Evolutionary conservation across 1,284 basidiomycete genomes (phyloP).

Genomic region (Pseudozyma sp.): DNA sequence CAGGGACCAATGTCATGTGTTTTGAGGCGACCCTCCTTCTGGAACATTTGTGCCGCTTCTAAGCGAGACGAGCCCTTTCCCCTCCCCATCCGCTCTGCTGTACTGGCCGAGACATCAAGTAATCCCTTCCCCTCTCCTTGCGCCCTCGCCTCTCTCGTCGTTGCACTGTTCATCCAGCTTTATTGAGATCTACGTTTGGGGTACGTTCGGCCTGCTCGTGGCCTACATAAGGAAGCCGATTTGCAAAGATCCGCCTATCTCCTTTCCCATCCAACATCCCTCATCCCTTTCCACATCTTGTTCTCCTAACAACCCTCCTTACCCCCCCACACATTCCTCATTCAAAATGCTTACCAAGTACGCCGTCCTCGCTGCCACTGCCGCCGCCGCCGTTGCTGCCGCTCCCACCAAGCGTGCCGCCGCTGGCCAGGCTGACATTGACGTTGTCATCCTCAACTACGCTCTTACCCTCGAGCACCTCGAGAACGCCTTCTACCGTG

Average conservation of each 20-base stretch:
- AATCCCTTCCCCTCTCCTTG: neutral
- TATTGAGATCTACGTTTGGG: neutral
- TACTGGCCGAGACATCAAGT: conserved; percentile 18
- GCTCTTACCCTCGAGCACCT: conserved; percentile 79
- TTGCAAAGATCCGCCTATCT: neutral
- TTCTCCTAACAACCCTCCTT: neutral
- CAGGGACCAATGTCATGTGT: conserved; percentile 37
- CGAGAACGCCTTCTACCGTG: conserved; percentile 75
- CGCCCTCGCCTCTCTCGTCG: neutral
- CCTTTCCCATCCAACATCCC: conserved; percentile 5
- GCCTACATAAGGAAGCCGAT: conserved; percentile 21
- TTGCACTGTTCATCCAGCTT: too few species aligned
- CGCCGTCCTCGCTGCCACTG: conserved; percentile 54
- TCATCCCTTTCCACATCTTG: neutral
- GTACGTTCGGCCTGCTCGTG: too few species aligned
- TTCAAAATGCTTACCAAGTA: conserved; percentile 52
- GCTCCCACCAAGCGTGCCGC: conserved; percentile 55
- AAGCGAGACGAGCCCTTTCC: conserved; percentile 3
- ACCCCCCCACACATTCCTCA: neutral
- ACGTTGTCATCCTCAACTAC: conserved; percentile 73
- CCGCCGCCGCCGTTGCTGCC: conserved; percentile 47
- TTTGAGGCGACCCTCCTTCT: conserved; percentile 17
- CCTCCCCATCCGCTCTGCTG: neutral
- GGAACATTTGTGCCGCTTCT: conserved; percentile 1
- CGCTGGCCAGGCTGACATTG: conserved; percentile 65